Percentiles rank a stretch among this genome's conserved stretches.
Conservation (phyloP, 2,329 filamentous ascomycete species). For the Scedosporium boydii region DNA sequence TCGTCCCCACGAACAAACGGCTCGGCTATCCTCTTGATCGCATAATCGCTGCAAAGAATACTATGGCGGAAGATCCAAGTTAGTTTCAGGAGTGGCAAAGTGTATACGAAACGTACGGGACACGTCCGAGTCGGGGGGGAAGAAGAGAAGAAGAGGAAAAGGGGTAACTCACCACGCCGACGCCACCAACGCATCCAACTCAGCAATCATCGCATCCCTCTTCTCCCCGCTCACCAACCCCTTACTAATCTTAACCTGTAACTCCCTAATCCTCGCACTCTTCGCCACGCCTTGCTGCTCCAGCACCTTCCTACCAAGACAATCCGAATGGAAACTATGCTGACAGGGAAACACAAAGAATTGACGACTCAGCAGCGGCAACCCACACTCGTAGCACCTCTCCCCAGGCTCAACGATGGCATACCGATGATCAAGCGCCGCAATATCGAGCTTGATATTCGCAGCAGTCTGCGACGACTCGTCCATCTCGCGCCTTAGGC, state of each 20-base stretch:
- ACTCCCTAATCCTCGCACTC: constrained; percentile 70
- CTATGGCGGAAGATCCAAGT: constrained; percentile 32
- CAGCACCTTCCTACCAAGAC: constrained; percentile 75
- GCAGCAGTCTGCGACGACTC: constrained; percentile 79
- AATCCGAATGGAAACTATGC: constrained; percentile 95
- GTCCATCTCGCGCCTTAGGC: constrained; percentile 88
- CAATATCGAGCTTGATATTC: constrained; percentile 86
- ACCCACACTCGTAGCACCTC: constrained; percentile 78
- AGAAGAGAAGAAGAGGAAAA: not conserved
- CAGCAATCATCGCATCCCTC: constrained; percentile 74
- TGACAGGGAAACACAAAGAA: constrained; percentile 99
- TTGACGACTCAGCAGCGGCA: constrained; percentile 79
- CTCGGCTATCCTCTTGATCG: constrained; percentile 88
- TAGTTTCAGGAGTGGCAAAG: constrained; percentile 9
- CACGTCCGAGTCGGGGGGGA: not conserved
- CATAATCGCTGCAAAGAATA: constrained; percentile 89
- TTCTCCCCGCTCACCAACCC: constrained; percentile 60
- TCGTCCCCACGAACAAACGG: constrained; percentile 74
- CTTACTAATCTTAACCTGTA: constrained; percentile 75
- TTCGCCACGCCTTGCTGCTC: constrained; percentile 70
- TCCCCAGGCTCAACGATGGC: constrained; percentile 96
- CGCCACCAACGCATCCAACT: constrained; percentile 86
- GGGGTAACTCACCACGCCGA: constrained; percentile 64
- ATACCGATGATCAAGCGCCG: constrained; percentile 76
- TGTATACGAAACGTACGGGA: not conserved